phyloP scores from a whole-genome alignment of 164 flowering plant species.

The Houttuynia cordata region DNA sequence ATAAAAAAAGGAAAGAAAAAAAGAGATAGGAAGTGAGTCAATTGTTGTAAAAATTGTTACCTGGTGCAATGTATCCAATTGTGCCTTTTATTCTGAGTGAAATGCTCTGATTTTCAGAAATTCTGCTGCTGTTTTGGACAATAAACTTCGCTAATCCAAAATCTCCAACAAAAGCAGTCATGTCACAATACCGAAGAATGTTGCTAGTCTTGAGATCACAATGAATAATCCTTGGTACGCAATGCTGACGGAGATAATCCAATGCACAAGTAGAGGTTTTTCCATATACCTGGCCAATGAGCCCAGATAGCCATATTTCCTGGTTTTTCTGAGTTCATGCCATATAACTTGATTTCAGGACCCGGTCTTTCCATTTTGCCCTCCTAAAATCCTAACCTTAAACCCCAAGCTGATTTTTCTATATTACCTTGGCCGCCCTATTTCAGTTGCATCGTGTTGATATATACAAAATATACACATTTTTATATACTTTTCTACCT shows the following conservation, averaged over 20 bases:
- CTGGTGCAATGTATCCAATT: slow-evolving; percentile 1
- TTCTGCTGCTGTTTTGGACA: background rate
- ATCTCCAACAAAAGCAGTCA: slow-evolving; percentile 20
- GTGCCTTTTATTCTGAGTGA: background rate
- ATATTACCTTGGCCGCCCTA: no score
- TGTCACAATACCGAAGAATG: slow-evolving; percentile 9
- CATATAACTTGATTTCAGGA: no score
- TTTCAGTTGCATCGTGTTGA: no score
- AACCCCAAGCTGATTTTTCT: no score
- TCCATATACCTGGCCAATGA: no score
- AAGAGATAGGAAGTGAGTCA: background rate
- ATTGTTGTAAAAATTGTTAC: background rate
- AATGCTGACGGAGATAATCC: slow-evolving; percentile 6
- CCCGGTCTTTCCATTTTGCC: no score
- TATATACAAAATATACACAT: no score
- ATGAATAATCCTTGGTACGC: slow-evolving; percentile 9
- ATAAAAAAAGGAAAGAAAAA: no score
- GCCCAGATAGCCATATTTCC: no score
- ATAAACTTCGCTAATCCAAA: slow-evolving; percentile 26
- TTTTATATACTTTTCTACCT: no score
- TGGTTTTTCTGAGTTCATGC: no score
- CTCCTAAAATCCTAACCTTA: no score
- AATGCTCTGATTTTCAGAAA: background rate
- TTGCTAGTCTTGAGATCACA: slow-evolving; percentile 14
- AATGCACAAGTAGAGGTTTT: slow-evolving; percentile 2